Evolutionary conservation across 495 filamentous ascomycete genomes (phyloP), one percentile per base, ranked within the genome.

Genomic region (Acidomyces sp.): DNA sequence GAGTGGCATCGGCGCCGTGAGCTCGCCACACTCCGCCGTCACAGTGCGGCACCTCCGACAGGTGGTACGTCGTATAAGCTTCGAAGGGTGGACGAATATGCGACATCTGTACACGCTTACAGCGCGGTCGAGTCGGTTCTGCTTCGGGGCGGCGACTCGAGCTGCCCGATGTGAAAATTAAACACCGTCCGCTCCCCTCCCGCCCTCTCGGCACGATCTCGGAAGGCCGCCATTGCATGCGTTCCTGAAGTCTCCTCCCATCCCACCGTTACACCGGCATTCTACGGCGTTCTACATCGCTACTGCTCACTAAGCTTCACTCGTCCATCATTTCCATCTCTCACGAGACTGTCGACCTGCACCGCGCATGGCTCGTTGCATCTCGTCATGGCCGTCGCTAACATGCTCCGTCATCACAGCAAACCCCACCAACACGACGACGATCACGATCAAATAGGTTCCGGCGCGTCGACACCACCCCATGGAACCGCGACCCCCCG

Each of bases 381-480:
- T n/a, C n/a, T n/a, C 30, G 39, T 31, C n/a, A 59, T 56, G 53
- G 24, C 53, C 16, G 49, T 31, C 44, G 51, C 55, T 57, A 51
- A 58, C 46, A 13, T 46, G 13, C 44, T 54, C 23, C 38, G 34
- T 22, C 38, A 29, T 32, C 45, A 41, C 43, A 49, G 45, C 25
- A 57, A 40, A 37, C 38, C 49, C 12, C 48, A 52, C 54, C 77
- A 51, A 54, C 75, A 80, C 51, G 80, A 86, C 54, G 82, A 85
- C 48, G 67, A 54, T 31, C 67, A 72, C 48, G 80, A 86, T 52
- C 79, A 87, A 48, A 82, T 86, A 51, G 80, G 83, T 48, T 82
- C 76, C 46, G 80, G 77, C 49, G 67, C 62, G 36, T 80, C 81
- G 13, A 87, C 84, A 37, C 84, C 85, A 36, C 59, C 58, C 13